A percentile compares a stretch with the other conserved stretches of the same genome.
These are phyloP conservation scores for Cercospora sesami DNA, from an alignment of 2,329 filamentous ascomycete species.

Conservation along the genomic window DNA sequence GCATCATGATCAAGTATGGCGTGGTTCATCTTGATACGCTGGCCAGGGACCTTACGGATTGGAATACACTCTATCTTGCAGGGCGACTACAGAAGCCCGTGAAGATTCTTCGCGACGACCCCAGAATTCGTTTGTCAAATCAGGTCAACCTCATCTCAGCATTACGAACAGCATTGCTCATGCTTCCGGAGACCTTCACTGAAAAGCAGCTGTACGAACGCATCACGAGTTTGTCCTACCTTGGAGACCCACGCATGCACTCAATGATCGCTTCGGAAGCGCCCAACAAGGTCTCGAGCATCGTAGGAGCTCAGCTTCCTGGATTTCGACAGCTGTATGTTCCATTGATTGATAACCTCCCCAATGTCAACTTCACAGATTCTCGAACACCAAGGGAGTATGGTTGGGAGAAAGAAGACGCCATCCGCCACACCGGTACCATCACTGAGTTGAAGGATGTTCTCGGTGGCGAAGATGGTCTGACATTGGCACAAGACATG, in stretches of 20 bases:
- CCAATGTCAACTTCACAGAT: conserved; percentile 79
- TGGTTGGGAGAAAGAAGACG: conserved; percentile 42
- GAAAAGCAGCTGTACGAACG: conserved; percentile 86
- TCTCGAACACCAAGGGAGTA: conserved; percentile 53
- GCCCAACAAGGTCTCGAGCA: conserved; percentile 88
- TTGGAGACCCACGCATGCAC: conserved; percentile 94
- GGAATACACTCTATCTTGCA: conserved; percentile 95
- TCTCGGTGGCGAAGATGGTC: conserved; percentile 58
- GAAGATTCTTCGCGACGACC: conserved; percentile 94
- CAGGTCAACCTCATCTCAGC: conserved; percentile 94
- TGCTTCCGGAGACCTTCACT: conserved; percentile 80
- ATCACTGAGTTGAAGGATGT: conserved; percentile 59
- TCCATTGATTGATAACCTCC: conserved; percentile 83
- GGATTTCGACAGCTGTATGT: conserved; percentile 92
- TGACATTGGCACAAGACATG: conserved; percentile 83
- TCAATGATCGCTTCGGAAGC: conserved; percentile 69
- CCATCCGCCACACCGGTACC: conserved; percentile 39
- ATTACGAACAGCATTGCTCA: conserved; percentile 80
- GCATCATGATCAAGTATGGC: conserved; percentile 95
- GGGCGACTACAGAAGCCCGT: conserved; percentile 95
- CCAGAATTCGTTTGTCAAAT: conserved; percentile 87
- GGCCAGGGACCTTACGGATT: conserved; percentile 79
- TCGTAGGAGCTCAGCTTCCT: conserved; percentile 84
- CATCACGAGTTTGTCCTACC: conserved; percentile 88
- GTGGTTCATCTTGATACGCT: conserved; percentile 93